Base-by-base conservation (phyloP, 83 land plant genomes). In the Diphasiastrum complanatum region DNA sequence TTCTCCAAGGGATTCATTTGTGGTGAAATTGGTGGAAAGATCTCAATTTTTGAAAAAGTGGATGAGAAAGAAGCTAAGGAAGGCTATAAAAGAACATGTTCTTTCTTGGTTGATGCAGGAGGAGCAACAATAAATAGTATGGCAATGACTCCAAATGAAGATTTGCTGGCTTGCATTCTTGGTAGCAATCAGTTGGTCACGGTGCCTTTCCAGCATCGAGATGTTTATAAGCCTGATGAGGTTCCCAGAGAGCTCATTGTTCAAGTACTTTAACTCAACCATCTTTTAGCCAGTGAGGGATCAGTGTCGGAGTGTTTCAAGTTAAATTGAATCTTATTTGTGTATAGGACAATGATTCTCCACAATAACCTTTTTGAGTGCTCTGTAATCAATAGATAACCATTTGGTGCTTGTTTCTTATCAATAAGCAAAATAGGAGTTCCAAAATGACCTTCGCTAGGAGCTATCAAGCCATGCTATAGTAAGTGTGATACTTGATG, bases 1-100 rank as follows among this genome's bases (percentile, higher is more conserved):
- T 74, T 61, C 52, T 74, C 77, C n/a, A 74, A 74, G 45, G 77
- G 77, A 26, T 61, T 74, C 47, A 60, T 74, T 22, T 68, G 77
- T 55, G 77, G 73, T 32, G 73, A 52, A 35, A 18, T n/a, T 1
- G 43, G 51, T 45, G 73, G 67, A 31, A 70, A 41, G 20, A 24
- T 74, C 38, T 56, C 64, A 27, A 26, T 36, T 8, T 60, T 58
- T 51, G 74, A 68, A 14, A 51, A 59, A 24, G 60, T 58, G 31
- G 67, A 61, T 41, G 77, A 74, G 24, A 49, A 63, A 8, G 68
- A 65, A 38, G 60, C 31, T 12, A 65, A 65, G 36, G 73, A 69
- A 25, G 54, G 64, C 22, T 68, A 41, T 20, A 74, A 74, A 54
- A 74, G 63, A 46, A 61, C 63, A 0, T 36, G 29, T 61, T 35